phyloP scores from a whole-genome alignment of 2,329 filamentous ascomycete genomes.

The Cladorrhinum sp. region DNA sequence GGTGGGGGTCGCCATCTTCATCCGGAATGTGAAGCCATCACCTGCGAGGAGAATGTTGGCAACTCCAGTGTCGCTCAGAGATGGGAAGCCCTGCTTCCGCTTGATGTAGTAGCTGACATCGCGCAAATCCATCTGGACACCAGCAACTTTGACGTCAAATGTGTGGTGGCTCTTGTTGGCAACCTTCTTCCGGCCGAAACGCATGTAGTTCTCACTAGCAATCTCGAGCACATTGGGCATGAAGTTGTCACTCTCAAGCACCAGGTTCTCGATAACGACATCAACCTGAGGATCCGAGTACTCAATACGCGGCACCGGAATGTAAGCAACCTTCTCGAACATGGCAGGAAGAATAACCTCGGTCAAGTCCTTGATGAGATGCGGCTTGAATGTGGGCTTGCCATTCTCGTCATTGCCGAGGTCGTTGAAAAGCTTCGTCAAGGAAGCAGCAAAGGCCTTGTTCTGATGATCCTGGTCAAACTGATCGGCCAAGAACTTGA shows the following conservation, averaged over 20 bases:
- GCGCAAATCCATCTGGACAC: slow-evolving; percentile 86
- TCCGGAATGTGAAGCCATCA: slow-evolving; percentile 84
- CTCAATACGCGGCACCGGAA: slow-evolving; percentile 92
- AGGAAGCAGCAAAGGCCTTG: slow-evolving; percentile 68
- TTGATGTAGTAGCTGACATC: slow-evolving; percentile 95
- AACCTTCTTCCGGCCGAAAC: slow-evolving; percentile 87
- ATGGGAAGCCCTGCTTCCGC: slow-evolving; percentile 89
- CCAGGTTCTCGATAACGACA: slow-evolving; percentile 87
- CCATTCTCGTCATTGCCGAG: slow-evolving; percentile 85
- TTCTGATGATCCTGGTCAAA: slow-evolving; percentile 89
- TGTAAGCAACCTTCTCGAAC: slow-evolving; percentile 82
- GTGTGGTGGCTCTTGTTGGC: slow-evolving; percentile 76
- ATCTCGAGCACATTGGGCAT: slow-evolving; percentile 90
- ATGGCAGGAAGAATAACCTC: slow-evolving; percentile 80
- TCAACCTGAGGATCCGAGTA: slow-evolving; percentile 82
- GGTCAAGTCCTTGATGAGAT: slow-evolving; percentile 83
- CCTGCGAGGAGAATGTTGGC: slow-evolving; percentile 86
- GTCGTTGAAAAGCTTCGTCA: slow-evolving; percentile 81
- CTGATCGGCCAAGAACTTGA: slow-evolving; percentile 84
- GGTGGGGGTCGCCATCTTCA: slow-evolving; percentile 80
- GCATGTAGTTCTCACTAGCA: slow-evolving; percentile 88
- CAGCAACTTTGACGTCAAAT: slow-evolving; percentile 78
- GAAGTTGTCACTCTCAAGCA: slow-evolving; percentile 94
- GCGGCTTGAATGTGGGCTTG: slow-evolving; percentile 86
- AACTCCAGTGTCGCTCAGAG: slow-evolving; percentile 81